These are phyloP conservation scores for Turnera subulata DNA, from an alignment of 345 rosid species.

Conservation along the genomic window DNA sequence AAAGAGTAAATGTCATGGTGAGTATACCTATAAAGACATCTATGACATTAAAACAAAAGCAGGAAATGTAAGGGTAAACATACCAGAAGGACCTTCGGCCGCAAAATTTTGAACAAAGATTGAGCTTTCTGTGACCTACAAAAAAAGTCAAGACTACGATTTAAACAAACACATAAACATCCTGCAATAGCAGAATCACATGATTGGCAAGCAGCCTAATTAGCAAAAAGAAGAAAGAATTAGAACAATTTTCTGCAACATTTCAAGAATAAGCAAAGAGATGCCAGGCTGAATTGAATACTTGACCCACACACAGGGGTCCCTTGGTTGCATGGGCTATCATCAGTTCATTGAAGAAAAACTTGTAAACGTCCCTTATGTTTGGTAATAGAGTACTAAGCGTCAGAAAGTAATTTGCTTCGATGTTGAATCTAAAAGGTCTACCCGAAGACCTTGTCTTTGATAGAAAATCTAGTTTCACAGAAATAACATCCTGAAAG, in stretches of 20 bases:
- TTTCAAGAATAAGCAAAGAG: background rate
- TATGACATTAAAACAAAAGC: background rate
- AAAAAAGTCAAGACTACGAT: background rate
- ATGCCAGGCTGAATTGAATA: no score
- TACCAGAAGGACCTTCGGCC: conserved; percentile 70
- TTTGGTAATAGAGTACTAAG: background rate
- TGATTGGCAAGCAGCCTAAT: background rate
- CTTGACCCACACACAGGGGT: no score
- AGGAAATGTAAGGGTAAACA: conserved; percentile 7
- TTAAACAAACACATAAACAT: background rate
- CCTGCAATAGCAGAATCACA: background rate
- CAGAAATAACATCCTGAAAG: background rate
- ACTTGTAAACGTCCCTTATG: no score
- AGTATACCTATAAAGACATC: background rate
- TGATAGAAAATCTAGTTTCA: background rate
- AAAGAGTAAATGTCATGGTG: no score
- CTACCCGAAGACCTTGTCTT: background rate
- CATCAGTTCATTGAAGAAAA: no score
- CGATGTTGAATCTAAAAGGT: background rate
- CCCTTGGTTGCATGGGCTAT: no score
- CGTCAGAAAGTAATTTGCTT: background rate
- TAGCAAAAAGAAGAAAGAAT: background rate
- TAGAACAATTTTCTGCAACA: background rate
- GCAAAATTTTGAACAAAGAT: conserved; percentile 48
- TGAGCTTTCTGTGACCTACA: conserved; percentile 47